Evolutionary conservation across 768 basidiomycete genomes (phyloP), one percentile per base, ranked within the genome.

Genomic region (Termitomyces sp.): DNA sequence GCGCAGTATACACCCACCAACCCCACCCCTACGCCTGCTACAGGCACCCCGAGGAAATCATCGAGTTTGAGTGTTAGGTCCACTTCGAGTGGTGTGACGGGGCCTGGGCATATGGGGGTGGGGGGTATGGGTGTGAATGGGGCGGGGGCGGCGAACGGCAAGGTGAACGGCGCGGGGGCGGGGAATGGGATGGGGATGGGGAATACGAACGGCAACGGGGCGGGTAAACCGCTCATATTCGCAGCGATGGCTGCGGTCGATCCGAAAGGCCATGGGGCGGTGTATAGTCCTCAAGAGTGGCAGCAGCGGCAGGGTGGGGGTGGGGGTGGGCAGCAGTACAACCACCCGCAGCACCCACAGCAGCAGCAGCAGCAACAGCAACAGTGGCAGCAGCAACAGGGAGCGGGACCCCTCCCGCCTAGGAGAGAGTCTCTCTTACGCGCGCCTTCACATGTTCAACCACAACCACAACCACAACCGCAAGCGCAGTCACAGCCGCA

Each of bases 171-270:
- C n/a, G n/a, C n/a, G n/a, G n/a, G n/a, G n/a, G n/a, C n/a, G n/a
- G n/a, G n/a, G n/a, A n/a, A n/a, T n/a, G n/a, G n/a, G n/a, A n/a
- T n/a, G n/a, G n/a, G n/a, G n/a, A n/a, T n/a, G n/a, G n/a, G n/a
- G n/a, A n/a, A n/a, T n/a, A n/a, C n/a, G 28, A 28, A 28, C 28
- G 28, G 2, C 2, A 28, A 28, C 28, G 57, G 50, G 6, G 65
- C 75, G 59, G 82, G 81, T 20, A 84, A 83, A 22, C 87, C 88
- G 1, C 76, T 85, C 24, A 90, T 90, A 36, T 90, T 90, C 59
- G 71, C 85, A 7, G 84, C 86, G 4, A 84, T 82, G 80, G 75
- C 77, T 13, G 56, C 71, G n/a, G 59, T 68, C 7, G 69, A n/a
- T n/a, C n/a, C n/a, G n/a, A n/a, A n/a, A n/a, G n/a, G n/a, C n/a